These are phyloP conservation scores for Laguncularia racemosa DNA, from an alignment of 345 rosid genomes.

Conservation along the genomic window DNA sequence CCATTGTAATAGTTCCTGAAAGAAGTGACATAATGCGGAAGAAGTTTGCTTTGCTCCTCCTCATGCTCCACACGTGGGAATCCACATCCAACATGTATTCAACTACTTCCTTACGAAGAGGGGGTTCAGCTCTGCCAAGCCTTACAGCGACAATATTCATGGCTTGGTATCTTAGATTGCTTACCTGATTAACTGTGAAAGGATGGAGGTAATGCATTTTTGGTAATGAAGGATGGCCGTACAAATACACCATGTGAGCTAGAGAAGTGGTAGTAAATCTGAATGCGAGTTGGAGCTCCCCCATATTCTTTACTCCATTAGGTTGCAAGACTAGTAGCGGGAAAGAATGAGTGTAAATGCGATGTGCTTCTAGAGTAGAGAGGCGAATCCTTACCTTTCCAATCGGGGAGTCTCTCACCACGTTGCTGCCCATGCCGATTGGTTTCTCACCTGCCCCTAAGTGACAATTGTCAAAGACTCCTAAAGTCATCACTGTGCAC, in stretches of 20 bases:
- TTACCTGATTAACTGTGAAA: slow-evolving; percentile 74
- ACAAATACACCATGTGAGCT: slow-evolving; percentile 49
- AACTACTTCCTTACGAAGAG: slow-evolving; percentile 73
- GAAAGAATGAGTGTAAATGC: slow-evolving; percentile 65
- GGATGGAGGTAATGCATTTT: slow-evolving; percentile 85
- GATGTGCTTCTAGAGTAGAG: slow-evolving; percentile 65
- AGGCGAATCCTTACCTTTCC: slow-evolving; percentile 79
- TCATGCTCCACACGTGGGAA: slow-evolving; percentile 87
- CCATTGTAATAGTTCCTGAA: slow-evolving; percentile 37
- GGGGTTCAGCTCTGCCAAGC: slow-evolving; percentile 83
- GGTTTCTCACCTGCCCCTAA: slow-evolving; percentile 37
- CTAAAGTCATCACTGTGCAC: slow-evolving; percentile 76
- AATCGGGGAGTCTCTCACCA: slow-evolving; percentile 51
- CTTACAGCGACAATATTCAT: slow-evolving; percentile 66
- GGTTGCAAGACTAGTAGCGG: slow-evolving; percentile 71
- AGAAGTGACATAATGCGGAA: slow-evolving; percentile 65
- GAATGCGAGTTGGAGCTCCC: slow-evolving; percentile 61
- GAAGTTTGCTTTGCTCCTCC: slow-evolving; percentile 88
- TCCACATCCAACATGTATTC: slow-evolving; percentile 89
- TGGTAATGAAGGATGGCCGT: slow-evolving; percentile 67
- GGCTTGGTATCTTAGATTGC: slow-evolving; percentile 65
- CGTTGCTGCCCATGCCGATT: slow-evolving; percentile 7
- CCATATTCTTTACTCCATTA: slow-evolving; percentile 70
- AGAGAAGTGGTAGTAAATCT: slow-evolving; percentile 65
- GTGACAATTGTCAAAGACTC: slow-evolving; percentile 68